Evolutionary conservation across 2,329 filamentous ascomycete species (phyloP), one percentile per base, ranked within the genome.

Genomic region (Ascochyta lentis): DNA sequence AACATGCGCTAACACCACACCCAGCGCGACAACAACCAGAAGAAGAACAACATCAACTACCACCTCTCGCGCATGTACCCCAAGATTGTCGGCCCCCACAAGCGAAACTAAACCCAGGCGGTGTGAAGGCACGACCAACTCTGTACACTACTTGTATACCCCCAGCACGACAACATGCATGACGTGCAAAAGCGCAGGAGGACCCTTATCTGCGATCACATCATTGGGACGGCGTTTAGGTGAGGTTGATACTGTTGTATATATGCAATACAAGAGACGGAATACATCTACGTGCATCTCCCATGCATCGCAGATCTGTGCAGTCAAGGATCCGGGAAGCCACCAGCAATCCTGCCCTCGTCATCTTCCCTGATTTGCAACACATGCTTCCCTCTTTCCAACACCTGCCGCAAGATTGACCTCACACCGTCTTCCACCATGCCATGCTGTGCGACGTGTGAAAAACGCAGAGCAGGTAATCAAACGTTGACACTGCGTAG

Each of bases 1-100:
- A 6, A 9, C 34, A 43, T 23, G 19, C 37, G 29, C 58, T 64
- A 46, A 67, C 58, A 37, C 27, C 38, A 37, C 52, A 23, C 55
- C 59, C 72, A 88, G 86, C 85, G 81, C 82, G 76, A 83, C 43
- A 76, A 76, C 61, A 76, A 78, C 51, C 75, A 78, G 62, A 85
- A 86, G 73, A 91, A 88, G 80, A 94, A 87, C 76, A 86, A 85
- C 62, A 92, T 98, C 85, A 98, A 98, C 79, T 93, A 93, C 82
- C 93, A 97, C 75, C 81, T 98, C 39, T 84, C 85, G 64, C 86
- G 95, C 69, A 85, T 90, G 80, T 90, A 89, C 68, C 86, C 87
- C 13, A 86, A 88, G 74, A 81, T 96, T 81, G 84, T 88, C 79
- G 84, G 89, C 70, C 83, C 87, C 63, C 80, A 87, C 84, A 85